A percentile compares a stretch with the other conserved stretches of the same genome.
Conservation (phyloP, 1,139 yeast genomes). For the Debaryomyces coudertii region DNA sequence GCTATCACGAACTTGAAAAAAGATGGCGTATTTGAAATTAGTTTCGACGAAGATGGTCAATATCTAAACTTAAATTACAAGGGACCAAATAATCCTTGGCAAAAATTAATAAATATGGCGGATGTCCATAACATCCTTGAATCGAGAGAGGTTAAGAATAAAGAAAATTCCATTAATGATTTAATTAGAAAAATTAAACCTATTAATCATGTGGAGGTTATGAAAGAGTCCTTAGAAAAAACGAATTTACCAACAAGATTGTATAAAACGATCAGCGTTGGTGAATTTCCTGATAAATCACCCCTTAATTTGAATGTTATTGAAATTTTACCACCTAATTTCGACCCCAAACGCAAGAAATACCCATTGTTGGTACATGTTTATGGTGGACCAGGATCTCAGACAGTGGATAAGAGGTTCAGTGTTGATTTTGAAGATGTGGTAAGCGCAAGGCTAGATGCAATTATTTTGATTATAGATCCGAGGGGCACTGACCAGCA, state of each 20-base stretch:
- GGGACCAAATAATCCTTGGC: slow-evolving; percentile 74
- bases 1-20: slow-evolving; percentile 26
- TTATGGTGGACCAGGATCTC: slow-evolving; percentile 96
- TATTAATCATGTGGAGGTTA: slow-evolving; percentile 34
- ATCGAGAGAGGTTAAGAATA: slow-evolving; percentile 11
- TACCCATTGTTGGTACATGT: slow-evolving; percentile 83
- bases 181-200: slow-evolving; percentile 31
- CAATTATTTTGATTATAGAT: slow-evolving; percentile 80
- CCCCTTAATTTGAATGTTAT: slow-evolving; percentile 61
- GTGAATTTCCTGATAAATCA: slow-evolving; percentile 38
- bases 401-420: slow-evolving; percentile 60
- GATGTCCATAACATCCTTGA: slow-evolving; percentile 30
- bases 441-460: slow-evolving; percentile 67
- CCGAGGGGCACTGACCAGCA: slow-evolving; percentile 96
- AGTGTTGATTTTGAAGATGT: slow-evolving; percentile 68
- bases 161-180: slow-evolving; percentile 15
- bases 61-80: slow-evolving; percentile 54
- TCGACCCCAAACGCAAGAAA: slow-evolving; percentile 53
- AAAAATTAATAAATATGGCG: slow-evolving; percentile 53
- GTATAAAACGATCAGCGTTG: slow-evolving; percentile 53
- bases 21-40: slow-evolving; percentile 36
- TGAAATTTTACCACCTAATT: slow-evolving; percentile 76
- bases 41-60: slow-evolving; percentile 59
- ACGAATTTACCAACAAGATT: slow-evolving; percentile 60
- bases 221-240: slow-evolving; percentile 24